phyloP scores from a whole-genome alignment of 2,329 filamentous ascomycete species.

The Cryoendolithus antarcticus region DNA sequence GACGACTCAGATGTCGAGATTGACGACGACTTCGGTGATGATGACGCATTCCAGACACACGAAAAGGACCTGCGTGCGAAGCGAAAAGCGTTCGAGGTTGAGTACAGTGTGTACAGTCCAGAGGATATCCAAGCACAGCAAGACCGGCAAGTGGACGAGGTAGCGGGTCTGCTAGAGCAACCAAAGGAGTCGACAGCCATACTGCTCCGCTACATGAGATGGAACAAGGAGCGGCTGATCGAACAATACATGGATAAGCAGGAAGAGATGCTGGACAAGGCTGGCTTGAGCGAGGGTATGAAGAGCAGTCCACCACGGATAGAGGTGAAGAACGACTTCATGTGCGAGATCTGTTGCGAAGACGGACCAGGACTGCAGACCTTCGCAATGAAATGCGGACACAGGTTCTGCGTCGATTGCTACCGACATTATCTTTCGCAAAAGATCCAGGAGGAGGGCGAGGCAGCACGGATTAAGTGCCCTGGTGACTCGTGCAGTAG shows the following conservation, averaged over 20 bases:
- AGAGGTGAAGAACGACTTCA: slow-evolving; percentile 63
- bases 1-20: slow-evolving; percentile 39
- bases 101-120: slow-evolving; percentile 71
- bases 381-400: slow-evolving; percentile 90
- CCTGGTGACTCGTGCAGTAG: slow-evolving; percentile 76
- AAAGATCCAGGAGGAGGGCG: slow-evolving; percentile 91
- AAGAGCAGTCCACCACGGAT: slow-evolving; percentile 49
- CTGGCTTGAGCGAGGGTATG: slow-evolving; percentile 62
- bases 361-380: slow-evolving; percentile 65
- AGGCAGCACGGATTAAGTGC: slow-evolving; percentile 89
- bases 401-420: slow-evolving; percentile 86
- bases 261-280: slow-evolving; percentile 66
- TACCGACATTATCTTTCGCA: slow-evolving; percentile 83
- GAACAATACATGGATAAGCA: slow-evolving; percentile 92
- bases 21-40: slow-evolving; percentile 47
- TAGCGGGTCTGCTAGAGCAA: slow-evolving; percentile 82
- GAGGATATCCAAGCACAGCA: slow-evolving; percentile 75
- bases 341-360: slow-evolving; percentile 93
- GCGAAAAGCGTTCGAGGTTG: slow-evolving; percentile 68
- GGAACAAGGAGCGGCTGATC: slow-evolving; percentile 92
- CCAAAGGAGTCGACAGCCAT: slow-evolving; percentile 88
- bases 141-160: slow-evolving; percentile 73
- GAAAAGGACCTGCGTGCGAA: slow-evolving; percentile 62
- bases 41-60: slow-evolving; percentile 49
- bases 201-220: slow-evolving; percentile 73